Evolutionary conservation across 345 rosid species (phyloP).

Genomic region (Lumnitzera littorea): DNA sequence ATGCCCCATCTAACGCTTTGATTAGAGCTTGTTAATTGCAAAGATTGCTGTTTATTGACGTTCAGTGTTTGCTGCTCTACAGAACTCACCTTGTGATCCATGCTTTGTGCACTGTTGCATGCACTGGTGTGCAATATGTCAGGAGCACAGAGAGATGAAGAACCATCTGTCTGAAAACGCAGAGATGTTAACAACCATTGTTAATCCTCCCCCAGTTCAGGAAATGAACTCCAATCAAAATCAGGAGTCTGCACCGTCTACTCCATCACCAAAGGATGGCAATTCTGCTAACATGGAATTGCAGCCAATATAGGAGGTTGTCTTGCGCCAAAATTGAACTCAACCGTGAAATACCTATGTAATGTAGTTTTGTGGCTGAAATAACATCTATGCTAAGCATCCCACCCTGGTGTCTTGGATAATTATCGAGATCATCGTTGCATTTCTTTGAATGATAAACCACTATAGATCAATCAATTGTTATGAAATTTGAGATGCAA

Average conservation of each 20-base stretch:
- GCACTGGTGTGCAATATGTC: constrained; percentile 93
- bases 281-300: constrained; percentile 35
- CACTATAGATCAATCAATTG: too few species aligned
- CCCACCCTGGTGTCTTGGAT: too few species aligned
- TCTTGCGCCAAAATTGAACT: constrained; percentile 1
- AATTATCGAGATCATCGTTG: too few species aligned
- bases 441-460: too few species aligned
- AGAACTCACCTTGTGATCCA: constrained; percentile 82
- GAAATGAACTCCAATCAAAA: constrained; percentile 47
- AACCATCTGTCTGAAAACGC: constrained; percentile 58
- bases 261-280: constrained; percentile 33
- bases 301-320: constrained; percentile 37
- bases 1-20: too few species aligned
- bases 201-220: constrained; percentile 75
- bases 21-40: too few species aligned
- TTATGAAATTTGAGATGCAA: too few species aligned
- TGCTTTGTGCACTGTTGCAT: constrained; percentile 79
- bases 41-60: not conserved
- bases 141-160: constrained; percentile 89
- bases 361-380: too few species aligned
- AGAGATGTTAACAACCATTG: constrained; percentile 28
- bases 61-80: constrained; percentile 14
- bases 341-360: too few species aligned
- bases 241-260: constrained; percentile 19
- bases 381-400: too few species aligned